Base-by-base conservation (phyloP, 2,329 filamentous ascomycete genomes). In the Cytospora piceae region DNA sequence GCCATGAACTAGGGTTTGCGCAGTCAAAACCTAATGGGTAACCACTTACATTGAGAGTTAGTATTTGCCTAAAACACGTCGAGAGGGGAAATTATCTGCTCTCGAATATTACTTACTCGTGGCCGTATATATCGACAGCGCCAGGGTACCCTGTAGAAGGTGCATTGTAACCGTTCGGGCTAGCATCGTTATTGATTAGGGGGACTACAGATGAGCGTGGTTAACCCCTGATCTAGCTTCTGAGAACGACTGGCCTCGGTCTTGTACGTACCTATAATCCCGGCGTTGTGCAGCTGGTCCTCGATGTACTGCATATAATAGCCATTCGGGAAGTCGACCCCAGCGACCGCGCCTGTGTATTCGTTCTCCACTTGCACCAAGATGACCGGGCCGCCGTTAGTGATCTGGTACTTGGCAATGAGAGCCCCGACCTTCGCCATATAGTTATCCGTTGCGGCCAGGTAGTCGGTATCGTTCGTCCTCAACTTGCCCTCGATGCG, bases 101-200 rank as follows among this genome's bases (percentile, higher is more conserved):
- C 12, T 37, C 34, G 34, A 4, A 14, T 14, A 37, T 37, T 37
- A 37, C 34, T 37, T 15, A 37, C 34, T 91, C 88, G 67, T 89
- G 84, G 12, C 29, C 67, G 70, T 91, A 89, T 54, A 91, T 87
- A 73, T 91, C 85, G 31, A 87, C 81, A 56, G 82, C 78, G 4
- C 85, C 81, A 58, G 78, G 68, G 39, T 5, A 17, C 0, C 66
- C 66, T 12, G 83, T 85, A 0, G 87, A 88, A 1, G 90, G 90
- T 0, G 85, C 86, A 67, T 90, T 88, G 69, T 88, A 79, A 0
- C 88, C 89, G 1, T 77, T 72, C 0, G 84, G 74, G 29, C 73
- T 80, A 0, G 87, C 89, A 73, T 94, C 91, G 67, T 94, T 94
- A 76, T 80, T 91, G 66, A 94, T 90, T n/a, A 92, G 81, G 0